Base-by-base conservation (phyloP, 2,329 filamentous ascomycete genomes). In the Colletotrichum sublineola region DNA sequence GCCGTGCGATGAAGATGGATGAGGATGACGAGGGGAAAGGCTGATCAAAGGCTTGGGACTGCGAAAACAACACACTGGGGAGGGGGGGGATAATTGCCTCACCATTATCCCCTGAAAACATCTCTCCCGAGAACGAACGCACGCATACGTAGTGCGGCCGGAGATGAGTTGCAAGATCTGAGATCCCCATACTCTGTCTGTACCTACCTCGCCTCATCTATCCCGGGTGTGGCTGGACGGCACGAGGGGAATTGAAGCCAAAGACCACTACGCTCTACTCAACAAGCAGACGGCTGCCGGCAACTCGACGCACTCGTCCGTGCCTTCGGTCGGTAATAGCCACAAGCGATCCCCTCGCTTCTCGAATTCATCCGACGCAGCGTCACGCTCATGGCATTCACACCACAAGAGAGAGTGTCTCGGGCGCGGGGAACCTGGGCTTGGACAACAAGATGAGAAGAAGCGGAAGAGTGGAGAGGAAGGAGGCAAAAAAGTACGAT, bases 391-490 rank as follows among this genome's bases (percentile, higher is more conserved):
- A 42, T 46, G 53, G 50, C 48, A 58, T 63, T 46, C 58, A 53
- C 20, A 44, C 65, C 50, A 29, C 50, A 29, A 20, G 7, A n/a
- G 44, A 48, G 20, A 18, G 38, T 63, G 9, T 33, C 9, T 2
- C 6, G 9, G 4, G 15, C 56, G 56, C 40, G 36, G 55, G 68
- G 38, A 33, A 50, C 48, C 38, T n/a, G 33, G 58, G 57, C 50
- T 36, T 62, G 57, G 50, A 52, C 57, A 11, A 62, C 50, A 36
- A 63, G 67, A 71, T 63, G 52, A 68, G 53, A 58, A 53, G 65
- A 67, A 40, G 36, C 50, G 56, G 5, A 36, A 18, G 33, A 56
- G 33, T 33, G 33, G 53, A 18, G 31, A 36, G 29, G 15, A 20
- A 29, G 33, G 31, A 50, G 55, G 33, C 4, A 14, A 36, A 57